Evolutionary conservation across 2,329 filamentous ascomycete genomes (phyloP).

Genomic region (Epichloe coenophiala): DNA sequence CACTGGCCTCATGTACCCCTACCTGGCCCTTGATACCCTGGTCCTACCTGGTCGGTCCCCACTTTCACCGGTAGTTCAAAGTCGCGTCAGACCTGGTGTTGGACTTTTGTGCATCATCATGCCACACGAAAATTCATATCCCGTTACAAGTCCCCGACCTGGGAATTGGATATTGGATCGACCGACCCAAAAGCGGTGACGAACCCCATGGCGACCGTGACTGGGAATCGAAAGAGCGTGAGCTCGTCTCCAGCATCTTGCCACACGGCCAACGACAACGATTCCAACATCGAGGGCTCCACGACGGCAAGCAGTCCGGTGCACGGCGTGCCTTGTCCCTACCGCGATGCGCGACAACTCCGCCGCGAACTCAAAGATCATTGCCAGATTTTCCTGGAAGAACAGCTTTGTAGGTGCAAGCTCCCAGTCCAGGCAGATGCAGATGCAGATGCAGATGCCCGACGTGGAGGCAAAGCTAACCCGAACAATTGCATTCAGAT

Average conservation of each 20-base stretch:
- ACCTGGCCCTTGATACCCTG: too few relatives aligned
- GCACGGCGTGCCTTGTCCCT: slow-evolving; percentile 21
- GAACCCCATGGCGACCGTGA: slow-evolving; percentile 3
- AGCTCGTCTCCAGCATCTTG: slow-evolving; percentile 22
- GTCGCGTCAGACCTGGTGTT: too few relatives aligned
- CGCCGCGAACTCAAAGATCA: slow-evolving; percentile 52
- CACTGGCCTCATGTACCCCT: too few relatives aligned
- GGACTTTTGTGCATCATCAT: too few relatives aligned
- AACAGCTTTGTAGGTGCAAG: slow-evolving; percentile 46
- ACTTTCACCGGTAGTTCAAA: too few relatives aligned
- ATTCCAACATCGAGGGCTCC: slow-evolving; percentile 15
- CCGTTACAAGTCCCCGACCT: neutral
- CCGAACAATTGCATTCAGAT: slow-evolving; percentile 11
- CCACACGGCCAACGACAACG: slow-evolving; percentile 19
- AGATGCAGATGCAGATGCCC: too few relatives aligned
- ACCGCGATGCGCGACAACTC: slow-evolving; percentile 41
- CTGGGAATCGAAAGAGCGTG: slow-evolving; percentile 9
- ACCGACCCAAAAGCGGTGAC: neutral
- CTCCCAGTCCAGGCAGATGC: neutral
- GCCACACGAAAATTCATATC: too few relatives aligned
- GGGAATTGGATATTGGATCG: neutral
- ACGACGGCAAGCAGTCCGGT: slow-evolving; percentile 25
- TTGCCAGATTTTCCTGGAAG: slow-evolving; percentile 61
- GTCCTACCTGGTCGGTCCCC: too few relatives aligned
- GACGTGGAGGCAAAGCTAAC: neutral